phyloP scores from a whole-genome alignment of 1,284 basidiomycete genomes.

The Xerocomus amazonicus region DNA sequence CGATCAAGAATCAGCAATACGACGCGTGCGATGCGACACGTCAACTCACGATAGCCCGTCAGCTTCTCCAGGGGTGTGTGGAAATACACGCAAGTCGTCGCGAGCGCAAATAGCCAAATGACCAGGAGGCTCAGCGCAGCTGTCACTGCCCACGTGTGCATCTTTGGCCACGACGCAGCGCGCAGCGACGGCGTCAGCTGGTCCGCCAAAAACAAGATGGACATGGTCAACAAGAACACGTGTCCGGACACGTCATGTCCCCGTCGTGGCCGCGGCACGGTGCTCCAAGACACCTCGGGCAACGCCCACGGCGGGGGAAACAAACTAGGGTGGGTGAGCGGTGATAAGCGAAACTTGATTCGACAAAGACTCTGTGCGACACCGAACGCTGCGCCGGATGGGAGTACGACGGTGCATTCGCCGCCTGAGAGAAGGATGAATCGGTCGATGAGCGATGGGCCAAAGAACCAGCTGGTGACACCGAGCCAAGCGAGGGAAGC shows the following conservation, averaged over 20 bases:
- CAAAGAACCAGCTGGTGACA: conserved; percentile 91
- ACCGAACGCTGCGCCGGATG: conserved; percentile 48
- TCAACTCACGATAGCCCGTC: conserved; percentile 72
- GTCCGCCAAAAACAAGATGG: conserved; percentile 76
- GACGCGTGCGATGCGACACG: background rate
- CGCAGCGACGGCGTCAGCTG: conserved; percentile 58
- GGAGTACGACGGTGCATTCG: conserved; percentile 70
- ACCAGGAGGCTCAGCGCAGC: conserved; percentile 51
- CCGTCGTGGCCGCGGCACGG: conserved; percentile 57
- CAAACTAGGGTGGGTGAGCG: conserved; percentile 59
- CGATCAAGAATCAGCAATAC: conserved; percentile 8
- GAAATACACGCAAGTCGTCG: conserved; percentile 87
- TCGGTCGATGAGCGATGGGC: conserved; percentile 78
- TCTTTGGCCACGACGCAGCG: conserved; percentile 34
- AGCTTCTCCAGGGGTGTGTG: conserved; percentile 87
- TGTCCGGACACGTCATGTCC: conserved; percentile 97
- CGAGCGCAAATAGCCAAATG: conserved; percentile 73
- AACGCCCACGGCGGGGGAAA: conserved; percentile 47
- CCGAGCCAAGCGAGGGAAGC: conserved; percentile 70
- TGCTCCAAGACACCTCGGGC: conserved; percentile 43
- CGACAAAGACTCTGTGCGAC: conserved; percentile 64
- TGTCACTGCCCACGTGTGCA: conserved; percentile 46
- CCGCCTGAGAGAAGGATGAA: conserved; percentile 77
- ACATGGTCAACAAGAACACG: conserved; percentile 86
- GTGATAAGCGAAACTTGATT: conserved; percentile 48